A percentile compares a stretch with the other conserved stretches of the same genome.
Evolutionary conservation across 768 basidiomycete species (phyloP).

Genomic region (Collybiopsis luxurians): DNA sequence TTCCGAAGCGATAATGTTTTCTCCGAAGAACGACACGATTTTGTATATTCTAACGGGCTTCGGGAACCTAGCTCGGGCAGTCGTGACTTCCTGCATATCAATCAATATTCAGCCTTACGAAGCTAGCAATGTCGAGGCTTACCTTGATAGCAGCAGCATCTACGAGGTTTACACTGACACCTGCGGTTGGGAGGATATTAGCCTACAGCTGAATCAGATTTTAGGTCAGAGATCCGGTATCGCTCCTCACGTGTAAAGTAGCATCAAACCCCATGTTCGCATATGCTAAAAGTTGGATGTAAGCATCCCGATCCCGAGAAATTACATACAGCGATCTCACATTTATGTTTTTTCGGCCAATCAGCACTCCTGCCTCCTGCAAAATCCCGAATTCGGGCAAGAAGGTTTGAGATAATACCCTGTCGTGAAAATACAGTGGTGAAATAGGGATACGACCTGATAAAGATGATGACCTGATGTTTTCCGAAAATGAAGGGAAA

Average conservation of each 20-base stretch:
- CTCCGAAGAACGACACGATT: conserved; percentile 48
- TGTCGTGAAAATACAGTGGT: not conserved
- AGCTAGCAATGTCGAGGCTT: not conserved
- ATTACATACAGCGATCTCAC: not conserved
- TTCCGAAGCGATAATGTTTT: conserved; percentile 64
- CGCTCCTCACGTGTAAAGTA: not conserved
- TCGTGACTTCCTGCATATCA: conserved; percentile 46
- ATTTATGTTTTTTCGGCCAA: not conserved
- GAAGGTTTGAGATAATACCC: not conserved
- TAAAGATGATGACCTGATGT: not conserved
- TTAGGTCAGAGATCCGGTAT: too few species aligned
- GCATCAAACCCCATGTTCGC: not conserved
- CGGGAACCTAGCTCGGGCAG: conserved; percentile 49
- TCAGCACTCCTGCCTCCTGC: not conserved
- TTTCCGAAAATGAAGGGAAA: not conserved
- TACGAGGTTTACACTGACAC: not conserved
- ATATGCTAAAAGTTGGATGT: not conserved
- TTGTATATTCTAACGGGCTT: conserved; percentile 51
- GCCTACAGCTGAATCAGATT: not conserved
- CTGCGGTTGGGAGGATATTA: not conserved
- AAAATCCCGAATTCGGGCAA: not conserved
- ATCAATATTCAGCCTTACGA: too few species aligned
- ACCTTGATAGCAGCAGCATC: conserved; percentile 14
- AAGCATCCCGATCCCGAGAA: not conserved
- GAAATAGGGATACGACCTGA: not conserved